Conservation (phyloP, 2,329 filamentous ascomycete genomes). For the Aspergillus quadrilineatus region DNA sequence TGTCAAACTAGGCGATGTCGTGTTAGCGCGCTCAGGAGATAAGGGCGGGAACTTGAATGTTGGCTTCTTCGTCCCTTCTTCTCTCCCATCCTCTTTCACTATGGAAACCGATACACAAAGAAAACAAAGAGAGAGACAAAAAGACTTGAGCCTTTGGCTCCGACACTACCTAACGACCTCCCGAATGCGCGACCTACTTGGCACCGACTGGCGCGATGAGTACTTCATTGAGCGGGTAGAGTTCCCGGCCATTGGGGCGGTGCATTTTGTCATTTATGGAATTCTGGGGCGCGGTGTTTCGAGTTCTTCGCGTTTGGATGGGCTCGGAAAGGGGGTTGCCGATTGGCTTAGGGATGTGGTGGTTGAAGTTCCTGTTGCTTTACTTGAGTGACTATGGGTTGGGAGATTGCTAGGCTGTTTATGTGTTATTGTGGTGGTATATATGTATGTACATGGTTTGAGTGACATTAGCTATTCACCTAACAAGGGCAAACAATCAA, state of each 20-base stretch:
- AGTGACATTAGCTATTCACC: not conserved
- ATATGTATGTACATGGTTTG: not conserved
- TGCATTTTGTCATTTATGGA: conserved; percentile 54
- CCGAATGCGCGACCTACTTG: conserved; percentile 43
- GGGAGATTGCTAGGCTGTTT: not conserved
- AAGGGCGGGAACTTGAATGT: conserved; percentile 46
- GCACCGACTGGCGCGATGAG: conserved; percentile 46
- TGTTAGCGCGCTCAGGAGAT: conserved; percentile 45
- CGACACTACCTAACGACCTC: conserved; percentile 42
- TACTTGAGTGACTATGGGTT: not conserved
- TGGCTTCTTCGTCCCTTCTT: conserved; percentile 37
- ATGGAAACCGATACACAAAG: no score
- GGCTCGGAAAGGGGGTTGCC: conserved; percentile 54
- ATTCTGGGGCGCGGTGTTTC: conserved; percentile 49
- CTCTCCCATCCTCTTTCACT: not conserved
- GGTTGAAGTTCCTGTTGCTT: conserved; percentile 39
- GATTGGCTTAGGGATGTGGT: conserved; percentile 51
- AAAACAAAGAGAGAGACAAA: not conserved
- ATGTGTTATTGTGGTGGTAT: not conserved
- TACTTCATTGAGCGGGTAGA: conserved; percentile 50
- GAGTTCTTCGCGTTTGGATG: conserved; percentile 49
- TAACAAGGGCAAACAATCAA: conserved; percentile 30
- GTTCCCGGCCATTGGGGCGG: conserved; percentile 46
- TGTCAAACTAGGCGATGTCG: conserved; percentile 45
- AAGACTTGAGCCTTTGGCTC: conserved; percentile 39